Evolutionary conservation across 257 asterid species (phyloP).

Genomic region (Solanum sejunctum): DNA sequence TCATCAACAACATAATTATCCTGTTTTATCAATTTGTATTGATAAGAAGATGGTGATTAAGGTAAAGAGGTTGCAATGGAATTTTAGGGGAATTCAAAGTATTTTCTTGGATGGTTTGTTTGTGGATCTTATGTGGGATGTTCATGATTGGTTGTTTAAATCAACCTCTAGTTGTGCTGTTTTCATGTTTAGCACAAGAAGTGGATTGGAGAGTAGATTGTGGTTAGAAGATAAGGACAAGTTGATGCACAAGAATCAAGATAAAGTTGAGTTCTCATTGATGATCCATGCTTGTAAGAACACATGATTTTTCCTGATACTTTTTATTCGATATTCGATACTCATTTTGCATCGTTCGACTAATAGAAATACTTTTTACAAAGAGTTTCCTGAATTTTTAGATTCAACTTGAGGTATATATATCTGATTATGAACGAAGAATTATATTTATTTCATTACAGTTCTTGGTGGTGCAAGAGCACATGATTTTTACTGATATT

Average conservation of each 20-base stretch:
- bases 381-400: too few relatives aligned
- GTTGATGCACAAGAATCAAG: slow-evolving; percentile 33
- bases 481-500: slow-evolving; percentile 2
- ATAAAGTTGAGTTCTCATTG: slow-evolving; percentile 60
- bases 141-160: slow-evolving; percentile 70
- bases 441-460: too few relatives aligned
- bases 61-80: slow-evolving; percentile 91
- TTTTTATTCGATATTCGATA: not conserved
- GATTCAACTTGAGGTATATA: too few relatives aligned
- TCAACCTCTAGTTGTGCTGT: slow-evolving; percentile 46
- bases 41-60: slow-evolving; percentile 60
- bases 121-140: slow-evolving; percentile 95
- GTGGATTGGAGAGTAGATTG: slow-evolving; percentile 76
- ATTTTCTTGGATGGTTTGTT: slow-evolving; percentile 70
- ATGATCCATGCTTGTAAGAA: slow-evolving; percentile 65
- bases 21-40: slow-evolving; percentile 50
- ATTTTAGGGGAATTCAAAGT: slow-evolving; percentile 89
- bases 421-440: too few relatives aligned
- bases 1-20: slow-evolving; percentile 12
- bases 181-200: slow-evolving; percentile 88
- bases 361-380: too few relatives aligned
- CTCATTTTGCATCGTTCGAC: not conserved
- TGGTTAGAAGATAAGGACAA: slow-evolving; percentile 69
- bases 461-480: slow-evolving; percentile 17
- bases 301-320: slow-evolving; percentile 1